Conservation (phyloP, 257 asterid genomes). For the Solanum tarapatanum region DNA sequence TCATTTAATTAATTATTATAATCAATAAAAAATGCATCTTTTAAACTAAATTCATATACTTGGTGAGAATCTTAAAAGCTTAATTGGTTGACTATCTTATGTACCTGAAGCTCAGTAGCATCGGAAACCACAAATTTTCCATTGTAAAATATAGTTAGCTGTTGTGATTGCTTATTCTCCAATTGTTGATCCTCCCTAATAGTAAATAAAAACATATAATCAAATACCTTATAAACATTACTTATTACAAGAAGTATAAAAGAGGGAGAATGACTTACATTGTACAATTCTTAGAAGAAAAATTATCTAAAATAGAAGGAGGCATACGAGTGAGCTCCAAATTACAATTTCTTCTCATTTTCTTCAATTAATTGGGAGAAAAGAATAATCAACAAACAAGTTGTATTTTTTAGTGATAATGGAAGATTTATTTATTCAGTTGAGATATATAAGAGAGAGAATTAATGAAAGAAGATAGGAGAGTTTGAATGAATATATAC, state of each 20-base stretch:
- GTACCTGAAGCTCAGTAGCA: slow-evolving; percentile 32
- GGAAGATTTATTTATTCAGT: neutral
- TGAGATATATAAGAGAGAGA: neutral
- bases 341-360: slow-evolving; percentile 16
- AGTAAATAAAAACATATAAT: neutral
- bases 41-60: neutral
- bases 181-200: neutral
- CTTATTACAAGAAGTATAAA: neutral
- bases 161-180: slow-evolving; percentile 1
- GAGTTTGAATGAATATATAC: neutral
- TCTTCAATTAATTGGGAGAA: neutral
- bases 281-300: neutral
- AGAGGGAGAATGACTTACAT: neutral
- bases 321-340: slow-evolving; percentile 16
- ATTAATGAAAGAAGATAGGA: neutral
- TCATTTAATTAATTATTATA: neutral
- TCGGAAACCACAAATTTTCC: slow-evolving; percentile 38
- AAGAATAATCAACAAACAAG: neutral
- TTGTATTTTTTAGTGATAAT: neutral
- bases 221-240: neutral
- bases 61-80: neutral
- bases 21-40: no score
- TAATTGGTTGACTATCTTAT: no score
- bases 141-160: slow-evolving; percentile 37
- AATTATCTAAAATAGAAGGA: neutral